Percentiles rank a stretch among this genome's conserved stretches.
These are phyloP conservation scores for Beauveria medogensis DNA, from an alignment of 2,329 filamentous ascomycete species.

Conservation along the genomic window DNA sequence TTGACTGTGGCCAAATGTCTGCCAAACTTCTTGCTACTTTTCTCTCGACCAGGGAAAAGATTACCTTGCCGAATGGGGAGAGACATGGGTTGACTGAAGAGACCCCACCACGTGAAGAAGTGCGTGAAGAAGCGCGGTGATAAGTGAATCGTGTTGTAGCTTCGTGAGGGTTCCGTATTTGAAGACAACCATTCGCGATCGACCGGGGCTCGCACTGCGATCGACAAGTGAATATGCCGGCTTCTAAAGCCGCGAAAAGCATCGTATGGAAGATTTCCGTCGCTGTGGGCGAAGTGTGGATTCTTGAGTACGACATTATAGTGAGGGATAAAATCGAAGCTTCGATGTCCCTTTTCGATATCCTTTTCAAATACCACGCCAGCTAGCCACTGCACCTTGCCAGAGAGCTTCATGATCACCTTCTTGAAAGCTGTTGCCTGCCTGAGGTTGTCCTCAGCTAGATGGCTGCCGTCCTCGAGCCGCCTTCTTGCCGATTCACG, in stretches of 20 bases:
- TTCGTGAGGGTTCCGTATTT: slow-evolving; percentile 67
- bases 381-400: slow-evolving; percentile 86
- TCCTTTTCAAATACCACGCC: slow-evolving; percentile 90
- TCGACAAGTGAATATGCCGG: slow-evolving; percentile 90
- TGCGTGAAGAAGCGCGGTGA: slow-evolving; percentile 96
- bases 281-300: slow-evolving; percentile 61
- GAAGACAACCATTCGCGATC: slow-evolving; percentile 79
- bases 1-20: slow-evolving; percentile 97
- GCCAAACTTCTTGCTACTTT: slow-evolving; percentile 97
- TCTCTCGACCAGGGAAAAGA: slow-evolving; percentile 86
- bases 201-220: slow-evolving; percentile 80
- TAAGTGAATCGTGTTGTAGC: slow-evolving; percentile 94
- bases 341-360: slow-evolving; percentile 61
- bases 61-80: slow-evolving; percentile 86
- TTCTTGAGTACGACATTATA: slow-evolving; percentile 85
- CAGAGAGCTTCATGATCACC: slow-evolving; percentile 96
- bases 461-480: slow-evolving; percentile 50
- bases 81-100: slow-evolving; percentile 92
- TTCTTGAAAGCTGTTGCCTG: slow-evolving; percentile 89
- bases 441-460: slow-evolving; percentile 56
- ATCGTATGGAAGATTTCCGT: slow-evolving; percentile 59
- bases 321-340: slow-evolving; percentile 84
- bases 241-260: slow-evolving; percentile 96
- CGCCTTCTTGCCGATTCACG: slow-evolving; percentile 49
- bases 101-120: slow-evolving; percentile 96